Percentiles rank a stretch among this genome's conserved stretches.
Evolutionary conservation across 2,329 filamentous ascomycete species (phyloP).

Genomic region (Clonostachys rosea): DNA sequence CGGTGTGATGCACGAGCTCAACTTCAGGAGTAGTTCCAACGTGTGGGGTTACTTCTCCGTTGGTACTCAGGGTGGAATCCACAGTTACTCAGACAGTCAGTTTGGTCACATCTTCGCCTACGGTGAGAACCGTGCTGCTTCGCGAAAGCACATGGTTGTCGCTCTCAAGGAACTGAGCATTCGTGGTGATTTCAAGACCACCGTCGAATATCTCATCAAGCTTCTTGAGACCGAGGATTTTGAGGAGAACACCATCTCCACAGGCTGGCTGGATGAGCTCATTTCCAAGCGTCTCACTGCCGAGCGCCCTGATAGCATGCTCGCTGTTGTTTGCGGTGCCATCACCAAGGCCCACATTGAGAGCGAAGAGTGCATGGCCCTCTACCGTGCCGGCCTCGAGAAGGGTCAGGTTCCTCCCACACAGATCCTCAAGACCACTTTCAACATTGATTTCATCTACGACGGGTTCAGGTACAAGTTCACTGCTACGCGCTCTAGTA

Average conservation of each 20-base stretch:
- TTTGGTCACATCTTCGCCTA: conserved; percentile 99
- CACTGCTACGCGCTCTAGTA: conserved; percentile 86
- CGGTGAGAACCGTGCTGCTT: conserved; percentile 93
- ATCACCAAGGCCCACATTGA: conserved; percentile 91
- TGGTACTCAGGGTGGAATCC: conserved; percentile 91
- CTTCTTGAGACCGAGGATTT: conserved; percentile 96
- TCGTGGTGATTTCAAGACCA: conserved; percentile 98
- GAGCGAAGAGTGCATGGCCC: conserved; percentile 82
- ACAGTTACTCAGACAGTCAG: conserved; percentile 98
- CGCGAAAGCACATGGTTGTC: conserved; percentile 98
- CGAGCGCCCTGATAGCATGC: conserved; percentile 86
- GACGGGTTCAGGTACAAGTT: conserved; percentile 97
- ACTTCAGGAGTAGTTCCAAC: conserved; percentile 98
- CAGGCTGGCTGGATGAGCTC: conserved; percentile 96
- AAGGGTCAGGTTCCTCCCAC: conserved; percentile 97
- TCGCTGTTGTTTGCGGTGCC: conserved; percentile 93
- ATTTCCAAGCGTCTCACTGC: conserved; percentile 97
- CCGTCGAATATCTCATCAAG: conserved; percentile 98
- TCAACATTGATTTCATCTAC: conserved; percentile 98
- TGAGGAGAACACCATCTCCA: conserved; percentile 98
- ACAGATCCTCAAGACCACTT: conserved; percentile 95
- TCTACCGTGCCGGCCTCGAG: conserved; percentile 85
- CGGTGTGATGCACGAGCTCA: conserved; percentile 97
- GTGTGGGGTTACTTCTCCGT: conserved; percentile 99
- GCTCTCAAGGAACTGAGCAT: conserved; percentile 98